These are phyloP conservation scores for Chenopodium suecicum DNA, from an alignment of 148 eudicot species.

Conservation along the genomic window DNA sequence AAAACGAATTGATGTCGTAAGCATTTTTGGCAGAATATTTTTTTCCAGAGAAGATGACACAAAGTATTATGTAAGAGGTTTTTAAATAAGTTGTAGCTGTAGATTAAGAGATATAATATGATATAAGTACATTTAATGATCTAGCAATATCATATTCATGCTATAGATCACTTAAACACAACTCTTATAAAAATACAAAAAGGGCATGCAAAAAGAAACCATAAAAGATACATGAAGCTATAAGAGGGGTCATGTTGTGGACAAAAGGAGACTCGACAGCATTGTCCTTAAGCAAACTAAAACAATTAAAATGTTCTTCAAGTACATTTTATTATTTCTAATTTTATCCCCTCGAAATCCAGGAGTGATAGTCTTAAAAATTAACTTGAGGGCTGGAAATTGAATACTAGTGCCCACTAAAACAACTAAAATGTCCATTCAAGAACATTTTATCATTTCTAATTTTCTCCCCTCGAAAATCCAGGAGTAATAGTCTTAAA, in stretches of 20 bases:
- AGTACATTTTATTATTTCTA: background rate
- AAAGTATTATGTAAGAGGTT: too few species aligned
- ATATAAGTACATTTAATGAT: background rate
- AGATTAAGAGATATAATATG: background rate
- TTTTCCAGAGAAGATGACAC: too few species aligned
- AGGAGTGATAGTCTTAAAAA: background rate
- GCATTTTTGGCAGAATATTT: too few species aligned
- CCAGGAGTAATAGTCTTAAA: too few species aligned
- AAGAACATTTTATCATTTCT: background rate
- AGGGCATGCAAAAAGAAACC: too few species aligned
- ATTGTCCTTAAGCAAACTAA: background rate
- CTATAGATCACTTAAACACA: background rate
- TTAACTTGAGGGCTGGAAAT: background rate
- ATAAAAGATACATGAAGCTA: background rate
- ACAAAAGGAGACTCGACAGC: background rate
- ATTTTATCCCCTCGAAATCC: background rate
- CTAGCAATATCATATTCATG: background rate
- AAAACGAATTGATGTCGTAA: too few species aligned
- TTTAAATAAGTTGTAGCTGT: too few species aligned
- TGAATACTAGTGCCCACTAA: background rate
- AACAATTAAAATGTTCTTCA: background rate
- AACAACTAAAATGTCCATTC: background rate
- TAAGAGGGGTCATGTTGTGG: background rate
- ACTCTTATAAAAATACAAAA: background rate
- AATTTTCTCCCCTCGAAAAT: background rate